These are phyloP conservation scores for Fagopyrum esculentum DNA, from an alignment of 148 eudicot genomes.

Conservation along the genomic window DNA sequence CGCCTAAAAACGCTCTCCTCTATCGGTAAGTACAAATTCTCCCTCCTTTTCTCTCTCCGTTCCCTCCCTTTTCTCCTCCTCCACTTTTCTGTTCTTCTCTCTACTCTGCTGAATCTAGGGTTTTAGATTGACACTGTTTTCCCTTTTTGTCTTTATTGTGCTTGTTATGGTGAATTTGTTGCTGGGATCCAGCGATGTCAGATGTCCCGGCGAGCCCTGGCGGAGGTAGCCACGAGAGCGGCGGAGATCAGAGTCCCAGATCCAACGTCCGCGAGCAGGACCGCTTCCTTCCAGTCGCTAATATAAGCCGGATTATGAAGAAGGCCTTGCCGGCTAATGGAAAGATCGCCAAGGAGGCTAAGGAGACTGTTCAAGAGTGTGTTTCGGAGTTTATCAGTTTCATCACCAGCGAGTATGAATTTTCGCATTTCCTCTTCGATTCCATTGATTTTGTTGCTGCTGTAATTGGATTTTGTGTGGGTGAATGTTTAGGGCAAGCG, in stretches of 20 bases:
- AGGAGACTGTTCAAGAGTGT: conserved; percentile 42
- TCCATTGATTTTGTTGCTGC: background rate
- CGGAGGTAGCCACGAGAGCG: conserved; percentile 35
- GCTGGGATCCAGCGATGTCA: conserved; percentile 20
- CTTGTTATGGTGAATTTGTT: background rate
- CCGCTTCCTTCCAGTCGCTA: conserved; percentile 36
- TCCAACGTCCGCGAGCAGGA: conserved; percentile 38
- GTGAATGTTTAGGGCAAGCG: conserved; percentile 60
- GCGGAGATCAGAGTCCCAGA: conserved; percentile 35
- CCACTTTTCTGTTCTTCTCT: background rate
- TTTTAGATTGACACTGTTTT: background rate
- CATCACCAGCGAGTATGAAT: conserved; percentile 41
- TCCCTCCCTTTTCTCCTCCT: background rate
- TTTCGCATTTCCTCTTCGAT: background rate
- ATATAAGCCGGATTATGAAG: conserved; percentile 41
- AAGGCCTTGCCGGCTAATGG: conserved; percentile 42
- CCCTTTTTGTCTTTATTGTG: background rate
- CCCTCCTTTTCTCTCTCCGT: background rate
- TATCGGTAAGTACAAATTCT: conserved; percentile 19
- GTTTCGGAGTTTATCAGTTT: conserved; percentile 44
- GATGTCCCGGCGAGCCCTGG: conserved; percentile 35
- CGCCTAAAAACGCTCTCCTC: too few species aligned
- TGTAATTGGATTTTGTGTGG: background rate
- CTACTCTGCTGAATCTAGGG: conserved; percentile 6
- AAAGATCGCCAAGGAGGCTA: conserved; percentile 41